Conservation (phyloP, 2,329 filamentous ascomycete genomes). For the Dactylellina leptospora region DNA sequence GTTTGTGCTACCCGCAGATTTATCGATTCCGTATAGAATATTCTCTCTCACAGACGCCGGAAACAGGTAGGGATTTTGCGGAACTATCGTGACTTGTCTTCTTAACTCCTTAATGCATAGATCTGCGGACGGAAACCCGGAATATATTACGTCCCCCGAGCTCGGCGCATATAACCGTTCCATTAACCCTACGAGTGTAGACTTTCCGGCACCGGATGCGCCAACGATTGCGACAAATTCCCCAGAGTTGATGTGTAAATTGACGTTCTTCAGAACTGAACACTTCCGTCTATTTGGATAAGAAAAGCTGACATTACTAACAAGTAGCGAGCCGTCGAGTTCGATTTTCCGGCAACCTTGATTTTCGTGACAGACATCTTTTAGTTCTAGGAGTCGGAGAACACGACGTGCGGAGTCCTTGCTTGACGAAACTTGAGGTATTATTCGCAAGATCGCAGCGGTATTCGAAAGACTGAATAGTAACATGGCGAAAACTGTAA, state of each 20-base stretch:
- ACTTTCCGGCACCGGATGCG: slow-evolving; percentile 88
- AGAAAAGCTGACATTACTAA: slow-evolving; percentile 73
- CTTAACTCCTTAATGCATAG: slow-evolving; percentile 71
- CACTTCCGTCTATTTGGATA: slow-evolving; percentile 71
- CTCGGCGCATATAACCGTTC: slow-evolving; percentile 72
- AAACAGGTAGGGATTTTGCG: slow-evolving; percentile 79
- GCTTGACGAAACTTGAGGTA: slow-evolving; percentile 82
- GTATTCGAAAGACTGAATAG: slow-evolving; percentile 83
- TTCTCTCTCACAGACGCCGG: slow-evolving; percentile 80
- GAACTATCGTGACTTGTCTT: slow-evolving; percentile 72
- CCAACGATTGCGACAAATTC: slow-evolving; percentile 82
- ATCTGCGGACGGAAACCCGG: slow-evolving; percentile 66
- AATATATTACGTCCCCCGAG: slow-evolving; percentile 67
- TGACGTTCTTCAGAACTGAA: slow-evolving; percentile 71
- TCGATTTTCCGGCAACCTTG: slow-evolving; percentile 60
- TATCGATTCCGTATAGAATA: slow-evolving; percentile 78
- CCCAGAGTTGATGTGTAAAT: slow-evolving; percentile 70
- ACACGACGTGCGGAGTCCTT: slow-evolving; percentile 77
- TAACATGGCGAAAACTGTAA: slow-evolving; percentile 81
- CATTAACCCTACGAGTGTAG: slow-evolving; percentile 78
- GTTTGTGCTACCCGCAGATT: slow-evolving; percentile 64
- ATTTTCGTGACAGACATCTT: slow-evolving; percentile 69
- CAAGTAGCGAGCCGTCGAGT: slow-evolving; percentile 65
- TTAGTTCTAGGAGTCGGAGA: slow-evolving; percentile 73
- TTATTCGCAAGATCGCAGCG: slow-evolving; percentile 73